Percentiles rank a stretch among this genome's conserved stretches.
Conservation (phyloP, 2,329 filamentous ascomycete genomes). For the Trichoderma koningiopsis region DNA sequence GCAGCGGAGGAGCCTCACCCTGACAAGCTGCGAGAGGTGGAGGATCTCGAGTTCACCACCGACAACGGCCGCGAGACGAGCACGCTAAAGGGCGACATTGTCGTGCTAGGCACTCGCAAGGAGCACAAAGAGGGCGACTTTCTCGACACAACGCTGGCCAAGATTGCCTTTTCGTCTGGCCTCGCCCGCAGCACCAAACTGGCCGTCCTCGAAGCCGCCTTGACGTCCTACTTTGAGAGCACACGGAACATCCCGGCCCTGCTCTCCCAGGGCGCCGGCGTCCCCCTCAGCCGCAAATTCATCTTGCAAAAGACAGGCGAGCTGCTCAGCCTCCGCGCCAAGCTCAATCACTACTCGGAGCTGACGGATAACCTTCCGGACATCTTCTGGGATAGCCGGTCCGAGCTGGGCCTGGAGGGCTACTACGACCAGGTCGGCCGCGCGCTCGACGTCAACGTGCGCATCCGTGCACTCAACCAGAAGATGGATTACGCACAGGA, state of each 20-base stretch:
- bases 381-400: conserved; percentile 91
- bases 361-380: conserved; percentile 93
- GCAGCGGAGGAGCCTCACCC: conserved; percentile 77
- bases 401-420: conserved; percentile 86
- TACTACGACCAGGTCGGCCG: conserved; percentile 95
- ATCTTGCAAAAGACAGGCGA: conserved; percentile 94
- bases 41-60: conserved; percentile 84
- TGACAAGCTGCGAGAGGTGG: conserved; percentile 71
- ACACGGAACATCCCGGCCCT: conserved; percentile 80
- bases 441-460: conserved; percentile 85
- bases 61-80: conserved; percentile 74
- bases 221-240: conserved; percentile 83
- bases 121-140: conserved; percentile 49
- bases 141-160: conserved; percentile 72
- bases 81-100: conserved; percentile 81
- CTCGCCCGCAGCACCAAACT: conserved; percentile 92
- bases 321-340: conserved; percentile 82
- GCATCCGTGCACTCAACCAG: conserved; percentile 90
- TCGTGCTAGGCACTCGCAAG: conserved; percentile 78
- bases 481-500: conserved; percentile 98
- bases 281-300: conserved; percentile 62
- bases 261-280: conserved; percentile 63
- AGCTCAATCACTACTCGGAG: conserved; percentile 95
- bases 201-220: conserved; percentile 81
- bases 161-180: conserved; percentile 95